Evolutionary conservation across 2,329 filamentous ascomycete species (phyloP), one percentile per base, ranked within the genome.

Genomic region (Neonectria sp.): DNA sequence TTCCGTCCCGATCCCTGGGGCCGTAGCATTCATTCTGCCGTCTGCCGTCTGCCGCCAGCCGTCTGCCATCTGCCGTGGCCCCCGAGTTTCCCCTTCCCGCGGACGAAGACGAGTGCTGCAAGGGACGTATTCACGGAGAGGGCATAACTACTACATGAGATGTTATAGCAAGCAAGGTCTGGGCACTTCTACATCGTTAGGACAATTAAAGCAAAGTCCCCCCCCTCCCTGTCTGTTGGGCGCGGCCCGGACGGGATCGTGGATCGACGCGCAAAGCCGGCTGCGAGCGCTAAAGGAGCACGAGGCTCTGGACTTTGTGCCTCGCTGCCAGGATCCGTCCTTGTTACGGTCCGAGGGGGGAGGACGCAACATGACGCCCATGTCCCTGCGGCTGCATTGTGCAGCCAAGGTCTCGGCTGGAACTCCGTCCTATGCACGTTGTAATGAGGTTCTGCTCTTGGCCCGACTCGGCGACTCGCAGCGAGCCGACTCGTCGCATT

Each of bases 241-340:
- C 69, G 73, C 71, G 73, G 73, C 64, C 73, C 71, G 71, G 62
- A 64, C 73, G 72, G 72, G 73, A 75, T 72, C 68, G 63, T 67
- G 71, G 73, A 73, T 75, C 73, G 65, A 68, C 69, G 58, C 57
- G 63, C 69, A 68, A 69, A 64, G 29, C 73, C 68, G 55, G 60
- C 65, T 66, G 49, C 49, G 60, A 75, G 69, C 70, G 68, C 73
- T 74, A 68, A 35, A 53, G 43, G 72, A 63, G 53, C 55, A 66
- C 55, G 60, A 65, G 60, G 63, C 53, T 59, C 46, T 61, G 51
- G 55, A 48, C 59, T 60, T 52, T 64, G 64, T 27, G 43, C 21
- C 51, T 52, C 52, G 25, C 37, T 59, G n/a, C 62, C 37, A 43
- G 48, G 55, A 35, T 40, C 35, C 27, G 27, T 59, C 62, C 55